Base-by-base conservation (phyloP, 2,329 filamentous ascomycete species). In the Fusarium lateritium region DNA sequence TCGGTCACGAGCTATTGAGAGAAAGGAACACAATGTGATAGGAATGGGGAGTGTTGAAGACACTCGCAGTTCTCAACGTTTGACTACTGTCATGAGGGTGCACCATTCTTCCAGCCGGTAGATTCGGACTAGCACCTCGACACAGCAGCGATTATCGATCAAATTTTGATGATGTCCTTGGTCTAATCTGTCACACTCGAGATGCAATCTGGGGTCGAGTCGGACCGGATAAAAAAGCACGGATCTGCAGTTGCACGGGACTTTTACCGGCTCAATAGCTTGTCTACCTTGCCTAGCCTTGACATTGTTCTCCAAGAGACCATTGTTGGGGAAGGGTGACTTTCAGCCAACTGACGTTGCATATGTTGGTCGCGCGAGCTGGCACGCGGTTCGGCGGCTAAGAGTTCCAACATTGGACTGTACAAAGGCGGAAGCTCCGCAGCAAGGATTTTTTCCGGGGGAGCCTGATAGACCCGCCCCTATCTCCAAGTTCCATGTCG, bases 381-480 rank as follows among this genome's bases (percentile, higher is more conserved):
- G 38, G 51, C 46, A 53, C 22, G 38, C 53, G 36, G 53, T 53
- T 65, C 36, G 42, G 56, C 67, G 62, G 53, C 67, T 57, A 56
- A 55, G 45, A 46, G 46, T 50, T 53, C 55, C 31, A 44, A 51
- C 40, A 17, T n/a, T 33, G 62, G 39, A 64, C 57, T 60, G 52
- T 52, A 51, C 53, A 61, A 43, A 55, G 46, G 46, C 53, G 57
- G 67, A 70, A 64, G 55, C 64, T 56, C 66, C 66, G 64, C 62
- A 26, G 17, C 50, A 60, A 39, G 62, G 52, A 50, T 55, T 66
- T 49, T 44, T 45, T 33, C 33, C 54, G 54, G 64, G 64, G 54
- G 45, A 63, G 45, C 50, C 55, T 69, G 33, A 56, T 69, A 62
- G 40, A 39, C 38, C n/a, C 36, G 47, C 52, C 56, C 62, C 52